A percentile compares a stretch with the other conserved stretches of the same genome.
Evolutionary conservation across 139 green algal genomes (phyloP).

Genomic region (Tetradesmus lagerheimii): DNA sequence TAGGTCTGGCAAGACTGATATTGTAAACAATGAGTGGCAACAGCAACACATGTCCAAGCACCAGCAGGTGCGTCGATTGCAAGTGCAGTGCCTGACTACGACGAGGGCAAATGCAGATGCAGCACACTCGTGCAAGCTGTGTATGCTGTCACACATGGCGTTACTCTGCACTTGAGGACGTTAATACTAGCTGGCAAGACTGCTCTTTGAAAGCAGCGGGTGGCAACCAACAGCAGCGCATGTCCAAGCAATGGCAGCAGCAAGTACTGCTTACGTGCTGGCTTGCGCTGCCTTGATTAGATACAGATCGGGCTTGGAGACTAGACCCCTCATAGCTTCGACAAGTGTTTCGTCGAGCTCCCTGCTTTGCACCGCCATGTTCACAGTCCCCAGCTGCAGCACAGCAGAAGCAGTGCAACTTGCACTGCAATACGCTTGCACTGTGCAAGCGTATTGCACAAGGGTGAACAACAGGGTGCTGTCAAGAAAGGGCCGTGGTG

Average conservation of each 20-base stretch:
- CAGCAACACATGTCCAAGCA: background rate
- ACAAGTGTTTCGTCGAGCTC: background rate
- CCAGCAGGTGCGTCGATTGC: background rate
- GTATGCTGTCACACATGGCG: too few relatives aligned
- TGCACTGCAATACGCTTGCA: too few relatives aligned
- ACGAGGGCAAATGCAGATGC: too few relatives aligned
- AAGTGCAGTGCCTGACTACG: background rate
- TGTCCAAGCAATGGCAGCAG: background rate
- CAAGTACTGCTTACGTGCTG: constrained; percentile 36
- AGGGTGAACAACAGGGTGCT: background rate
- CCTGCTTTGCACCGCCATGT: background rate
- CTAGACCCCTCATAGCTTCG: background rate
- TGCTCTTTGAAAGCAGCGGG: too few relatives aligned
- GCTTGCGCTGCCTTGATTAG: constrained; percentile 42
- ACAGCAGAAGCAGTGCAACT: background rate
- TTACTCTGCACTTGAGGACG: too few relatives aligned
- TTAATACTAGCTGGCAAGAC: too few relatives aligned
- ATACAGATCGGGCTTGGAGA: constrained; percentile 47
- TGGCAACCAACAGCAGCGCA: background rate
- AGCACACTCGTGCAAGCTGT: too few relatives aligned
- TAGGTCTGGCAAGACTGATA: too few relatives aligned
- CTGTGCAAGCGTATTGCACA: background rate
- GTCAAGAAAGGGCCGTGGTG: background rate
- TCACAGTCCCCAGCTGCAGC: background rate
- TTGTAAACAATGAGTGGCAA: too few relatives aligned